phyloP scores from a whole-genome alignment of 2,329 filamentous ascomycete species.

The Penicillium thymicola region DNA sequence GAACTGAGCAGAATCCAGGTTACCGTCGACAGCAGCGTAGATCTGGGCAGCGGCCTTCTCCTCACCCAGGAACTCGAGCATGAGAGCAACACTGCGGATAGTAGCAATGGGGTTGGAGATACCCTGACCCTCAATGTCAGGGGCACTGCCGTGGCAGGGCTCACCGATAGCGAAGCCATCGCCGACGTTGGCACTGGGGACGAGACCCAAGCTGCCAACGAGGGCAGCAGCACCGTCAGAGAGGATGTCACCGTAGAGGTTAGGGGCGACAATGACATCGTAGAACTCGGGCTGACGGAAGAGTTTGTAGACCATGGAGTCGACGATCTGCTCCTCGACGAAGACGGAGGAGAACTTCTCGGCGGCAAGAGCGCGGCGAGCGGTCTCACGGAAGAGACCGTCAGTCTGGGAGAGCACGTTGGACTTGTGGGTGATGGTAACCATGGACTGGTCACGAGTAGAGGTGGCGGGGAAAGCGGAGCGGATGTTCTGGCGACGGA shows the following conservation, averaged over 20 bases:
- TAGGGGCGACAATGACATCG: conserved; percentile 96
- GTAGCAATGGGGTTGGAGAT: conserved; percentile 98
- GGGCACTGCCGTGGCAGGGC: conserved; percentile 94
- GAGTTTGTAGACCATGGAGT: conserved; percentile 99
- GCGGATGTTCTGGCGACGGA: conserved; percentile 78
- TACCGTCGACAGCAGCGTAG: conserved; percentile 86
- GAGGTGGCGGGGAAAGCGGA: conserved; percentile 49
- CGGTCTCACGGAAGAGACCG: conserved; percentile 83
- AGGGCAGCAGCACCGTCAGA: conserved; percentile 93
- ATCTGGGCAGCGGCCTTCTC: conserved; percentile 83
- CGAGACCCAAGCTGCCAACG: conserved; percentile 85
- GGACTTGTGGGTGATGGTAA: conserved; percentile 97
- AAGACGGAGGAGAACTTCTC: conserved; percentile 61
- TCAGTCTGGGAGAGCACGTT: conserved; percentile 97
- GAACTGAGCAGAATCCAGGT: conserved; percentile 76
- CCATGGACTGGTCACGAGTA: conserved; percentile 64
- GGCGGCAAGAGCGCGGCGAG: conserved; percentile 67
- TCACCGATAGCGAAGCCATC: conserved; percentile 94
- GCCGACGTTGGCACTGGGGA: conserved; percentile 92
- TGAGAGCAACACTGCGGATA: conserved; percentile 81
- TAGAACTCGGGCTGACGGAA: conserved; percentile 94
- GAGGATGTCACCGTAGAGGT: conserved; percentile 95
- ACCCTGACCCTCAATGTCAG: conserved; percentile 87
- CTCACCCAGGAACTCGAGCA: conserved; percentile 94
- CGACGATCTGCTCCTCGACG: conserved; percentile 96